A percentile compares a stretch with the other conserved stretches of the same genome.
Evolutionary conservation across 2,329 filamentous ascomycete genomes (phyloP).

Genomic region (Colletotrichum viniferum): DNA sequence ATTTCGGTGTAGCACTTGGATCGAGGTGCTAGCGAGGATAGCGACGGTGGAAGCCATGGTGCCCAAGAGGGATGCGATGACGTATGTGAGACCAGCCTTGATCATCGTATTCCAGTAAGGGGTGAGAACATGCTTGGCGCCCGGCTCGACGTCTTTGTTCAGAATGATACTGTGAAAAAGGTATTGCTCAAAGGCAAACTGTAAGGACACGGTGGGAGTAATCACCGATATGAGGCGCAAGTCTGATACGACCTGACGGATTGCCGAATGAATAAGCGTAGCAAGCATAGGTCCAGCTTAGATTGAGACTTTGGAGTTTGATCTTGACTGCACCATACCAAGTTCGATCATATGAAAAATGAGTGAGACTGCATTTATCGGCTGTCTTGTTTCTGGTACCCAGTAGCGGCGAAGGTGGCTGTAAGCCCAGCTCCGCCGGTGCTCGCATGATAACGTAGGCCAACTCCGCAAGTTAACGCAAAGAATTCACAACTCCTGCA

Average conservation of each 20-base stretch:
- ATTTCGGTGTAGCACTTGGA: too few relatives aligned
- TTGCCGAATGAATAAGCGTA: neutral
- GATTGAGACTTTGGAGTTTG: neutral
- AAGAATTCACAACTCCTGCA: neutral
- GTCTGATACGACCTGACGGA: neutral
- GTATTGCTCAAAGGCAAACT: neutral
- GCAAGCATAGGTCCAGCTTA: accelerated
- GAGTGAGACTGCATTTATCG: accelerated
- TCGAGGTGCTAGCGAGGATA: too few relatives aligned
- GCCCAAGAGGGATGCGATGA: too few relatives aligned
- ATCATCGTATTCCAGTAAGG: neutral
- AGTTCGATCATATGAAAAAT: accelerated
- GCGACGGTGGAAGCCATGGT: too few relatives aligned
- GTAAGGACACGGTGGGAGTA: neutral
- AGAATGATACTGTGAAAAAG: neutral
- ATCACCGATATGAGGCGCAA: accelerated
- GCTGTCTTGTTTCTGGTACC: neutral
- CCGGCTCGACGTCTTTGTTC: neutral
- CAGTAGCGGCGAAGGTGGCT: neutral
- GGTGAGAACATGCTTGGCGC: neutral
- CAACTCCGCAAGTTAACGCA: neutral
- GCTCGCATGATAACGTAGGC: too few relatives aligned
- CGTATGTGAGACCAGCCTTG: too few relatives aligned
- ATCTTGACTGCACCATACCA: accelerated
- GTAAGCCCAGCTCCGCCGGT: neutral